Percentiles rank a stretch among this genome's conserved stretches.
Evolutionary conservation across 2,329 filamentous ascomycete genomes (phyloP).

Genomic region (Dryadomyces sulphureus): DNA sequence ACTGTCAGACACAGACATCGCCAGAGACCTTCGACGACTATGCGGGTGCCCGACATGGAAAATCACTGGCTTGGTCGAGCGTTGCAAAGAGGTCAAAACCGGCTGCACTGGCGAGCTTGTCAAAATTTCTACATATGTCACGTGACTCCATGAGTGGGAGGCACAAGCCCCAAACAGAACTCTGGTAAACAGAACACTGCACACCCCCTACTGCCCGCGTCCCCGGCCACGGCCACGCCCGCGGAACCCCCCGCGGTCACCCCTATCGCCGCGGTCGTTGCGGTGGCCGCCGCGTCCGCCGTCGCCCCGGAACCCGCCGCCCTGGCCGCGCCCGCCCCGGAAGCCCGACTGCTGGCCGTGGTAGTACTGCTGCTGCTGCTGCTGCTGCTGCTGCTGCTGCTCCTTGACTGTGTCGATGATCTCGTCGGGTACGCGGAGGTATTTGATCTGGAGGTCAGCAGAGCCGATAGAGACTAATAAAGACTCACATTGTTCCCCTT

Average conservation of each 20-base stretch:
- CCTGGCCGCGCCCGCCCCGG: conserved; percentile 45
- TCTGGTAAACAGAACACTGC: too few species aligned
- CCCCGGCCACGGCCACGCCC: conserved; percentile 32
- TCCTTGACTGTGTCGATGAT: conserved; percentile 92
- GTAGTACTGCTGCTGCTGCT: conserved; percentile 9
- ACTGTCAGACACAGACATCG: conserved; percentile 46
- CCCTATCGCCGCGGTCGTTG: conserved; percentile 30
- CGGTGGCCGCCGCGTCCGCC: conserved; percentile 28
- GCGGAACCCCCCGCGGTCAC: conserved; percentile 38
- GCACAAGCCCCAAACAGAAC: too few species aligned
- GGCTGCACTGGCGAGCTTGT: too few species aligned
- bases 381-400: conserved; percentile 61
- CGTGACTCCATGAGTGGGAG: too few species aligned
- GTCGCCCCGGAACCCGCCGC: conserved; percentile 39
- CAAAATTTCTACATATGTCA: too few species aligned
- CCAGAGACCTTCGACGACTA: conserved; percentile 45
- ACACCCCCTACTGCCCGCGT: conserved; percentile 8
- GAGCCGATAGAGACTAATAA: background rate
- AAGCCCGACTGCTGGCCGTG: conserved; percentile 30
- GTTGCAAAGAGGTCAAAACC: too few species aligned
- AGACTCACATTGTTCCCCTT: conserved; percentile 83
- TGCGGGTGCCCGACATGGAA: conserved; percentile 15
- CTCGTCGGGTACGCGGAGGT: conserved; percentile 88
- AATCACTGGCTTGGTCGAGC: too few species aligned
- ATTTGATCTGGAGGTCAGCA: conserved; percentile 67